Evolutionary conservation across 1,139 yeast genomes (phyloP), one percentile per base, ranked within the genome.

Genomic region (Lodderomyces parapsilosis): DNA sequence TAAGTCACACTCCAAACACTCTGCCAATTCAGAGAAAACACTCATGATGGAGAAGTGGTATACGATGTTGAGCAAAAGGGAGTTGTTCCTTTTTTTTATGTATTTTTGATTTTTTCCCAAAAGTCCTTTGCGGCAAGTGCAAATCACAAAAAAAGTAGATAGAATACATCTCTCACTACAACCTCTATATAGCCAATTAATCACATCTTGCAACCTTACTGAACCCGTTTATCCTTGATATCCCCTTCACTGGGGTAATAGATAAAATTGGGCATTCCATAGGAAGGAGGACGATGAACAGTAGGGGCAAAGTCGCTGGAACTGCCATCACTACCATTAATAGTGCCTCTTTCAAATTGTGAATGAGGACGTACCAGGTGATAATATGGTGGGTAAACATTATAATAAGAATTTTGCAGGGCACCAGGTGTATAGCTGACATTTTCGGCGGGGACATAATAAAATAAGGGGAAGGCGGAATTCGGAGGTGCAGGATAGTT

Each of bases 401-500:
- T 53, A 40, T 54, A 58, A 41, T 50, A 57, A 18, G 46, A 46
- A 32, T 33, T 23, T 24, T 20, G 48, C n/a, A n/a, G 30, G 24
- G 46, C 33, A 17, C 28, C 24, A 8, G 45, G 22, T 14, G 48
- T 37, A 36, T 41, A 43, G 35, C 43, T 43, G 6, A 39, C 39
- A 34, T 42, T 48, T 24, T 44, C 46, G 15, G 43, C 49, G 13
- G 65, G 65, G 20, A 60, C 50, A 44, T 59, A 59, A 47, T 58
- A 59, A 42, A 55, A 61, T 37, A 54, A 57, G 7, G 63, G 61
- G 13, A 50, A 45, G 8, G 44, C 45, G 27, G 42, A 23, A 30
- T 27, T 31, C 7, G 39, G 43, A 19, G 44, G 41, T 14, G 45
- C 45, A 27, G 17, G 22, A 22, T 19, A 35, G 14, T 28, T 38